Evolutionary conservation across 169 alveolate species (phyloP).

Genomic region (Plasmodium inui): DNA sequence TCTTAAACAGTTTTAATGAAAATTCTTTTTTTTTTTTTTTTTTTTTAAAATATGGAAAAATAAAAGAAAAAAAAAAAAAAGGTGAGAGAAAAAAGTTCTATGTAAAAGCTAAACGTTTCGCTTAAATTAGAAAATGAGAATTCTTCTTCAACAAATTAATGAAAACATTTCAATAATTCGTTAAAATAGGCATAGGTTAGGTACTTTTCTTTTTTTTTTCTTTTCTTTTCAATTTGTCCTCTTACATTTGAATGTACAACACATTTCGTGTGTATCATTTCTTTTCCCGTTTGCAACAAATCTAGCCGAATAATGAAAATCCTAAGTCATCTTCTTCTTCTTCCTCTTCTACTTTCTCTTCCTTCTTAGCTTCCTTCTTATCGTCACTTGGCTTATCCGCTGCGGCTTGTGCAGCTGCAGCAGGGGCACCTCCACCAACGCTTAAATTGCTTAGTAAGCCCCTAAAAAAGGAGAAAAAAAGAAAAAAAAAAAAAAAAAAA

Average conservation of each 20-base stretch:
- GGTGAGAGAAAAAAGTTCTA: neutral
- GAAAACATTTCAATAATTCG: neutral
- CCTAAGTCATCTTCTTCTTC: constrained; percentile 81
- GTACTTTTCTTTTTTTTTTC: neutral
- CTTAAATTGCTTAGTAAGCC: constrained; percentile 74
- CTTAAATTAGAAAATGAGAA: neutral
- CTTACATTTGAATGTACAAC: neutral
- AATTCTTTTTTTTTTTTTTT: constrained; percentile 15
- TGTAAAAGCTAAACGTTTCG: constrained; percentile 13
- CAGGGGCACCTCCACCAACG: constrained; percentile 84
- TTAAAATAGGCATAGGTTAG: neutral
- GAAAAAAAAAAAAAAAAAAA: neutral
- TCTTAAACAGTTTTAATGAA: constrained; percentile 15
- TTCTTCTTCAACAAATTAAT: neutral
- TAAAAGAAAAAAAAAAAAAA: constrained; percentile 30
- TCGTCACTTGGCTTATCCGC: constrained; percentile 63
- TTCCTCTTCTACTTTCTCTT: constrained; percentile 79
- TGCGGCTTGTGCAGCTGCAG: constrained; percentile 72
- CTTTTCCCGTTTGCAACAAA: constrained; percentile 14
- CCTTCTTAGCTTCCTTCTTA: constrained; percentile 75
- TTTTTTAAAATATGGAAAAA: neutral
- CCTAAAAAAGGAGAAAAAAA: constrained; percentile 19
- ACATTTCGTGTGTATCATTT: neutral
- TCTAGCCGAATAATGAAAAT: constrained; percentile 77
- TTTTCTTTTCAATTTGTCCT: neutral